Conservation (phyloP, 441 rosid species). For the Gossypium gossypioides region DNA sequence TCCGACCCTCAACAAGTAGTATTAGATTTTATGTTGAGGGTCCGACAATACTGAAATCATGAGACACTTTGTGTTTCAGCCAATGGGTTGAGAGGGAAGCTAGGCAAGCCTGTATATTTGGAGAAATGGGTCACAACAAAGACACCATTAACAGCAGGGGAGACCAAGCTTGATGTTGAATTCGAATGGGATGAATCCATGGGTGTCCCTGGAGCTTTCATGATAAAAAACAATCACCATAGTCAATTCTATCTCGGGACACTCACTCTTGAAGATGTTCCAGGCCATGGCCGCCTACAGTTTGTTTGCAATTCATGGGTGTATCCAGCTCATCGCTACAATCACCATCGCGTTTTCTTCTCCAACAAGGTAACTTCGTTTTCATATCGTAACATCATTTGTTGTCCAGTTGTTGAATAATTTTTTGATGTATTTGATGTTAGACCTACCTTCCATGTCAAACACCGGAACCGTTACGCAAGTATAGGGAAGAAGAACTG, state of each 20-base stretch:
- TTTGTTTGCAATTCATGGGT: slow-evolving; percentile 89
- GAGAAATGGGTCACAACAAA: slow-evolving; percentile 55
- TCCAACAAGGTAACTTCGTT: slow-evolving; percentile 58
- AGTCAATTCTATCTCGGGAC: slow-evolving; percentile 62
- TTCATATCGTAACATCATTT: neutral
- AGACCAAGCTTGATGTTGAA: slow-evolving; percentile 33
- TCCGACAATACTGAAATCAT: too few relatives aligned
- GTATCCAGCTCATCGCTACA: slow-evolving; percentile 57
- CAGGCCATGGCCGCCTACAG: slow-evolving; percentile 41
- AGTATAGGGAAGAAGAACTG: slow-evolving; percentile 59
- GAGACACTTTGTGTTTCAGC: slow-evolving; percentile 23
- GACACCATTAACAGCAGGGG: slow-evolving; percentile 46
- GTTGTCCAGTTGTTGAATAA: neutral
- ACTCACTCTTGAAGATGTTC: slow-evolving; percentile 49
- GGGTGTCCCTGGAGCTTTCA: slow-evolving; percentile 62
- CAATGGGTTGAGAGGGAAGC: slow-evolving; percentile 36
- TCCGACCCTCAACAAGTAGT: too few relatives aligned
- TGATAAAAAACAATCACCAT: slow-evolving; percentile 51
- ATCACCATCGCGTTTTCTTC: slow-evolving; percentile 66
- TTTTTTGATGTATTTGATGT: neutral
- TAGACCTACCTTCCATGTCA: slow-evolving; percentile 75
- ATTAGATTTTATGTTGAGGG: too few relatives aligned
- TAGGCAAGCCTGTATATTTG: slow-evolving; percentile 56
- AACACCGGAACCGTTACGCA: slow-evolving; percentile 55
- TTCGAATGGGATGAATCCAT: slow-evolving; percentile 64